Percentiles rank a stretch among this genome's conserved stretches.
These are phyloP conservation scores for Penicillium longicatenatum DNA, from an alignment of 495 filamentous ascomycete species.

Conservation along the genomic window DNA sequence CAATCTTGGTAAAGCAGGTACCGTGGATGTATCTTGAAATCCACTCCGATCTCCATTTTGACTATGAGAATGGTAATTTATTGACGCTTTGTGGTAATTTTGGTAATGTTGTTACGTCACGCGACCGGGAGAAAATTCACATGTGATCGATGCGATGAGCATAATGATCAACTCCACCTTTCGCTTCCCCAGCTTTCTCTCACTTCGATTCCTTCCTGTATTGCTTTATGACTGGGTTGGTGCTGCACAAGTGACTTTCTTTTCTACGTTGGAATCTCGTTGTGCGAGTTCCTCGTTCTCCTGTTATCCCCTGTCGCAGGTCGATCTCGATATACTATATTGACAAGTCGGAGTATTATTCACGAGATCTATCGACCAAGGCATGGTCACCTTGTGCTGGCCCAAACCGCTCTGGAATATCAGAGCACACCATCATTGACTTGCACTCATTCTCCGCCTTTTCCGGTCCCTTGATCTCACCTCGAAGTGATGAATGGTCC, in stretches of 20 bases:
- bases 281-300: background rate
- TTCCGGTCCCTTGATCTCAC: background rate
- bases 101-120: conserved; percentile 43
- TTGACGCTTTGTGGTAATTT: conserved; percentile 22
- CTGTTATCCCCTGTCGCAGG: background rate
- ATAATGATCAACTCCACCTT: conserved; percentile 18
- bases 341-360: background rate
- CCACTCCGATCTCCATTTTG: background rate
- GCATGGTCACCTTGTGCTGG: conserved; percentile 35
- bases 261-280: background rate
- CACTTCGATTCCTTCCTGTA: background rate
- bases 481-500: conserved; percentile 37
- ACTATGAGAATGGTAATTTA: background rate
- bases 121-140: conserved; percentile 40
- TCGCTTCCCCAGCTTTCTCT: conserved; percentile 27
- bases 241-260: background rate
- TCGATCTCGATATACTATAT: background rate
- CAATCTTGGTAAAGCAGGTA: background rate
- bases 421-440: conserved; percentile 27
- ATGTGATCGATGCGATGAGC: conserved; percentile 37
- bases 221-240: background rate
- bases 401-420: conserved; percentile 28
- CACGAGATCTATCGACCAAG: conserved; percentile 19
- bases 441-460: conserved; percentile 7
- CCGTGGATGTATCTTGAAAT: background rate